phyloP scores from a whole-genome alignment of 83 land plant genomes.

The Isoetes engelmannii region DNA sequence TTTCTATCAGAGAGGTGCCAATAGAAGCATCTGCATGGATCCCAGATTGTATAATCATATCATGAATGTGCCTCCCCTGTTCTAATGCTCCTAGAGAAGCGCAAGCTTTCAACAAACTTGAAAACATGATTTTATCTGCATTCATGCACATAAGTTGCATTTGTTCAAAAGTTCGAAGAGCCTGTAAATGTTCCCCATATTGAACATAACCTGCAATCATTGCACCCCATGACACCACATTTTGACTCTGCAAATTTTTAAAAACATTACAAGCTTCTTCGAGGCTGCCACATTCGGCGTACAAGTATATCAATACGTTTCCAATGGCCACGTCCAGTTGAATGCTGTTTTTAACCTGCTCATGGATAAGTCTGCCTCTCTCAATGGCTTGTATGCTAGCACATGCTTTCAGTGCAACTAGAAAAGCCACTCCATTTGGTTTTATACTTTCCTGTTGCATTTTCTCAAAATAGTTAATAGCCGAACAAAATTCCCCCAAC shows the following conservation, averaged over 20 bases:
- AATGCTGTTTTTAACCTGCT: background rate
- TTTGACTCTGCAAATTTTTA: background rate
- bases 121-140: background rate
- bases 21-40: background rate
- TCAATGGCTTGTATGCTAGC: background rate
- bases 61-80: background rate
- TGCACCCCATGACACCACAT: slow-evolving; percentile 1
- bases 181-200: background rate
- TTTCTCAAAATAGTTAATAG: background rate
- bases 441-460: slow-evolving; percentile 6
- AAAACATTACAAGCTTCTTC: slow-evolving; percentile 5
- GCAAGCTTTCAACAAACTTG: background rate
- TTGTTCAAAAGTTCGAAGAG: background rate
- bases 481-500: background rate
- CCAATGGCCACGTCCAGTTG: slow-evolving; percentile 9
- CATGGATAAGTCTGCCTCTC: background rate
- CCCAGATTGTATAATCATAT: background rate
- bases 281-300: slow-evolving; percentile 1
- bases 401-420: slow-evolving; percentile 2
- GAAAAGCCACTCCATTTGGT: slow-evolving; percentile 9
- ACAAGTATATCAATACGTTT: background rate
- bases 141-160: background rate
- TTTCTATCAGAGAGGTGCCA: background rate
- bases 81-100: background rate
- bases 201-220: background rate